Conservation (phyloP, 129 eudicot genomes). For the sunflower (Helianthus annuus) region DNA sequence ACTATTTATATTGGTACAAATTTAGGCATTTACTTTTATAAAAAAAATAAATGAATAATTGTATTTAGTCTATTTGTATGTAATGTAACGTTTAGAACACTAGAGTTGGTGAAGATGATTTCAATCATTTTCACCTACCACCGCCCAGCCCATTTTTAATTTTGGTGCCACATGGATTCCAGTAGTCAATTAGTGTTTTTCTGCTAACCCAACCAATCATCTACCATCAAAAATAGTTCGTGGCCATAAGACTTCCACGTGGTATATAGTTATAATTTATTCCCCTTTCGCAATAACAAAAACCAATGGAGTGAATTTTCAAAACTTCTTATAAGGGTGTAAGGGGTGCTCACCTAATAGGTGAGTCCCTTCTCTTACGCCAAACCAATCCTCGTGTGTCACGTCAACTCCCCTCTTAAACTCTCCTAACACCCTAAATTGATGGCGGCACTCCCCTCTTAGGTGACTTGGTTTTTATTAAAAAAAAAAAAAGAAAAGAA, state of each 20-base stretch:
- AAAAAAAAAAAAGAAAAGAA: no score
- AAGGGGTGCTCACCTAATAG: no score
- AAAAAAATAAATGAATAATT: neutral
- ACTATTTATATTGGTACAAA: slow-evolving; percentile 39
- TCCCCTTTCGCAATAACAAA: neutral
- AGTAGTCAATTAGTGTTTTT: slow-evolving; percentile 21
- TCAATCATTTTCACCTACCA: slow-evolving; percentile 35
- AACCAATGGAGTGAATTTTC: no score
- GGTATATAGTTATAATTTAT: neutral
- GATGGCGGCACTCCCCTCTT: no score
- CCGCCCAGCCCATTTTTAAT: slow-evolving; percentile 24
- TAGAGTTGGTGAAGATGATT: neutral
- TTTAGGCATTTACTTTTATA: neutral
- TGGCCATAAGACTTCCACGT: slow-evolving; percentile 19
- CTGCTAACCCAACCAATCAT: slow-evolving; percentile 34
- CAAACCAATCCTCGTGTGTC: no score
- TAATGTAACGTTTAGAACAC: neutral
- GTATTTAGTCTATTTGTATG: neutral
- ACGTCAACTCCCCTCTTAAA: no score
- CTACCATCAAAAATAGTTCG: neutral
- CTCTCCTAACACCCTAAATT: no score
- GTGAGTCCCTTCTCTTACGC: no score
- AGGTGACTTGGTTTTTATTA: no score
- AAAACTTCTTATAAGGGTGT: no score
- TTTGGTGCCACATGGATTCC: slow-evolving; percentile 26